Conservation (phyloP, 306 rosid genomes). For the Ziziphus jujuba region DNA sequence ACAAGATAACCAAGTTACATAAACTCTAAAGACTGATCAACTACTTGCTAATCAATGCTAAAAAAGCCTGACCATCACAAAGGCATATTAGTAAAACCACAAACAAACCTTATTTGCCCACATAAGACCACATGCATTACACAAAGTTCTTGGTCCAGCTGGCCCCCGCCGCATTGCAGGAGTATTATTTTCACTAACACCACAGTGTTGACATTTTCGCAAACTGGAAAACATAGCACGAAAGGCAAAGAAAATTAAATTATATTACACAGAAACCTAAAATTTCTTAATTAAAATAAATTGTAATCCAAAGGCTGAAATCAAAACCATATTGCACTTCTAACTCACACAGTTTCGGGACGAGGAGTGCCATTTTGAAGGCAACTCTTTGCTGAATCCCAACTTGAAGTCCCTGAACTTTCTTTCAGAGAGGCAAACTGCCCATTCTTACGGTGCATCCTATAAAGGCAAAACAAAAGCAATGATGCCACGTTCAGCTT, state of each 20-base stretch:
- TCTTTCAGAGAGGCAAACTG: constrained; percentile 83
- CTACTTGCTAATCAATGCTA: neutral
- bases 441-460: constrained; percentile 95
- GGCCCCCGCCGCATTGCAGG: constrained; percentile 99
- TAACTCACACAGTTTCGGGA: constrained; percentile 80
- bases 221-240: constrained; percentile 41
- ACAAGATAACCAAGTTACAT: too few relatives aligned
- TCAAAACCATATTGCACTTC: constrained; percentile 18
- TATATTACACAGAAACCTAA: neutral
- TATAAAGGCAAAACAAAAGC: constrained; percentile 31
- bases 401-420: constrained; percentile 61
- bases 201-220: constrained; percentile 91
- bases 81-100: constrained; percentile 3
- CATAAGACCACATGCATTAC: constrained; percentile 98
- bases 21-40: too few relatives aligned
- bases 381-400: constrained; percentile 52
- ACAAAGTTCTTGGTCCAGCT: constrained; percentile 92
- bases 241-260: neutral
- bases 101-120: constrained; percentile 94
- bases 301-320: constrained; percentile 4
- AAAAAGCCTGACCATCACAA: neutral
- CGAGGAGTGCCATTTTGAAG: constrained; percentile 61
- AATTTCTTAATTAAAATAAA: constrained; percentile 1
- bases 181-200: constrained; percentile 80
- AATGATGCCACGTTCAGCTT: constrained; percentile 11